phyloP scores from a whole-genome alignment of 1,284 basidiomycete species.

The Baeospora myosura region DNA sequence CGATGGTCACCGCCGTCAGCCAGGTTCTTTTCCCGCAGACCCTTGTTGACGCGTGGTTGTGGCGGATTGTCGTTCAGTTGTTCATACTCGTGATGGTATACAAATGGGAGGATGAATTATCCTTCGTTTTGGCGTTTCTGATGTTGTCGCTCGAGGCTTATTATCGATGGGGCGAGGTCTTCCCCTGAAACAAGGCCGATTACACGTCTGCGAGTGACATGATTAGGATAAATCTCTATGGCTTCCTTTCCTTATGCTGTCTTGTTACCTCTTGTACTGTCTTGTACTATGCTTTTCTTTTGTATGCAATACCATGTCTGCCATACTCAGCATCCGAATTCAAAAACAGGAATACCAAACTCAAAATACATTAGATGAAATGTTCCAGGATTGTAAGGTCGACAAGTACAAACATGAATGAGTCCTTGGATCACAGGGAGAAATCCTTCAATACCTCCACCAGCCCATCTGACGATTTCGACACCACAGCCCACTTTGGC shows the following conservation, averaged over 20 bases:
- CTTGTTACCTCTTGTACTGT: too few relatives aligned
- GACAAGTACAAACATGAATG: background rate
- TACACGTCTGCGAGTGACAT: background rate
- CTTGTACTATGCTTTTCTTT: background rate
- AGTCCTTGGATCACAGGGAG: conserved; percentile 24
- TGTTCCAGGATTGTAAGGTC: too few relatives aligned
- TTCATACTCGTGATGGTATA: background rate
- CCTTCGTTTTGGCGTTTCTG: background rate
- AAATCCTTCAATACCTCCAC: conserved; percentile 52
- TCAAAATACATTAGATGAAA: background rate
- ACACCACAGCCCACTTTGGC: conserved; percentile 59
- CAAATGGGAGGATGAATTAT: background rate
- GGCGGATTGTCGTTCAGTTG: background rate
- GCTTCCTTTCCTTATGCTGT: background rate
- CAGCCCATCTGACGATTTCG: conserved; percentile 52
- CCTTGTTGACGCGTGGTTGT: background rate
- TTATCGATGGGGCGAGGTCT: background rate
- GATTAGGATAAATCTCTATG: background rate
- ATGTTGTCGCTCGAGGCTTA: background rate
- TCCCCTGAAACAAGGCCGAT: background rate
- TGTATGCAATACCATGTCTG: background rate
- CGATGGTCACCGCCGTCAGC: background rate
- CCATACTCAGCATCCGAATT: background rate
- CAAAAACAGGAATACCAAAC: background rate
- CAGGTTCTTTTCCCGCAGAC: background rate